phyloP scores from a whole-genome alignment of 1,284 basidiomycete species.

The Thecaphora thlaspeos region DNA sequence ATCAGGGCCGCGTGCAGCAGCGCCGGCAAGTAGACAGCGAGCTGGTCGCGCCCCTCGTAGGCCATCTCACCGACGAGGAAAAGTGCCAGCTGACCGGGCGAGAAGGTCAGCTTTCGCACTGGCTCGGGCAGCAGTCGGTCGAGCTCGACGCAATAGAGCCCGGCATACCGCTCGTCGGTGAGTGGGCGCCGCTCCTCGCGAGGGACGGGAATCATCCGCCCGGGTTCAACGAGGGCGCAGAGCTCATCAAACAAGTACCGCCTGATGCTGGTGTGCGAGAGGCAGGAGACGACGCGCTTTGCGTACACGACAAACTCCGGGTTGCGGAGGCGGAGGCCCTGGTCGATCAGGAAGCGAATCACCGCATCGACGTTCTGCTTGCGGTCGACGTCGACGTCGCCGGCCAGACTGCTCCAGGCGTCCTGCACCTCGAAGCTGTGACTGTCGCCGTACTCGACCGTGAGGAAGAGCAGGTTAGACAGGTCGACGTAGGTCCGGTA shows the following conservation, averaged over 20 bases:
- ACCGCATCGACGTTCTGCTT: conserved; percentile 74
- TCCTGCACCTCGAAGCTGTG: conserved; percentile 80
- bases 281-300: conserved; percentile 77
- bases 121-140: conserved; percentile 25
- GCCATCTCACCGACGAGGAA: conserved; percentile 81
- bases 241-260: conserved; percentile 77
- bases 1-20: conserved; percentile 79
- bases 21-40: conserved; percentile 69
- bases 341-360: conserved; percentile 79
- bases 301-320: conserved; percentile 76
- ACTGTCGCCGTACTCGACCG: conserved; percentile 72
- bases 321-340: conserved; percentile 79
- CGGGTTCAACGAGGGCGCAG: conserved; percentile 78
- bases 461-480: conserved; percentile 81
- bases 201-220: conserved; percentile 72
- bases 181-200: conserved; percentile 63
- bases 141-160: conserved; percentile 16
- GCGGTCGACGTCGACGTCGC: conserved; percentile 22
- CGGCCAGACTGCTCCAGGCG: conserved; percentile 75
- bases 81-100: conserved; percentile 80
- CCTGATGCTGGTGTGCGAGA: conserved; percentile 76
- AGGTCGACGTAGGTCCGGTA: conserved; percentile 61
- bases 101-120: conserved; percentile 60
- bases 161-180: conserved; percentile 51
- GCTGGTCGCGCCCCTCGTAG: conserved; percentile 74